Conservation (phyloP, 2,329 filamentous ascomycete species). For the Scedosporium aurantiacum region DNA sequence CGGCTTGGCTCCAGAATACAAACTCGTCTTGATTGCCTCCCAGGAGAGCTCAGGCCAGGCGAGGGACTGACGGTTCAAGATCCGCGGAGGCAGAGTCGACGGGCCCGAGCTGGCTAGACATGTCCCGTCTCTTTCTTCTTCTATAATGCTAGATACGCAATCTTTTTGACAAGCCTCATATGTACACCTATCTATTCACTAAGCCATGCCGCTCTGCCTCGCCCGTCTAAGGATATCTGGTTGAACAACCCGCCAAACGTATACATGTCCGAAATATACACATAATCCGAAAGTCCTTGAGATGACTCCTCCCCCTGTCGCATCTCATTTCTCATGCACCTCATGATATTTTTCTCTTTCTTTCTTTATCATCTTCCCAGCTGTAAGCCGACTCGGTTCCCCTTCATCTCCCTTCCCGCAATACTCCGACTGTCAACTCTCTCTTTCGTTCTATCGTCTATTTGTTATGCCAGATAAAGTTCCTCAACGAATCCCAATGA, state of each 20-base stretch:
- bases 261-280: not conserved
- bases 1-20: too few relatives aligned
- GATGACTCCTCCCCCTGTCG: not conserved
- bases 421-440: too few relatives aligned
- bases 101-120: too few relatives aligned
- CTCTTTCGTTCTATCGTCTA: conserved; percentile 17
- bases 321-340: not conserved
- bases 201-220: not conserved
- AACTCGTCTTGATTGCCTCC: too few relatives aligned
- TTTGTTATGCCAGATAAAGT: conserved; percentile 76
- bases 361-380: not conserved
- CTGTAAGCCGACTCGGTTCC: not conserved
- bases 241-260: not conserved
- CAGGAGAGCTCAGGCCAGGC: too few relatives aligned
- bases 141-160: not conserved
- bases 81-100: too few relatives aligned
- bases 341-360: not conserved
- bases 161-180: not conserved
- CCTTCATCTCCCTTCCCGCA: not conserved
- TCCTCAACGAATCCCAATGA: conserved; percentile 77
- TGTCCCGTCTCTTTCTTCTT: not conserved
- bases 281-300: not conserved
- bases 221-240: not conserved
- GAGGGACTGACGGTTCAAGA: too few relatives aligned
- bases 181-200: not conserved